Conservation (phyloP, 2,329 filamentous ascomycete genomes). For the Zelopaecilomyces penicillatus region DNA sequence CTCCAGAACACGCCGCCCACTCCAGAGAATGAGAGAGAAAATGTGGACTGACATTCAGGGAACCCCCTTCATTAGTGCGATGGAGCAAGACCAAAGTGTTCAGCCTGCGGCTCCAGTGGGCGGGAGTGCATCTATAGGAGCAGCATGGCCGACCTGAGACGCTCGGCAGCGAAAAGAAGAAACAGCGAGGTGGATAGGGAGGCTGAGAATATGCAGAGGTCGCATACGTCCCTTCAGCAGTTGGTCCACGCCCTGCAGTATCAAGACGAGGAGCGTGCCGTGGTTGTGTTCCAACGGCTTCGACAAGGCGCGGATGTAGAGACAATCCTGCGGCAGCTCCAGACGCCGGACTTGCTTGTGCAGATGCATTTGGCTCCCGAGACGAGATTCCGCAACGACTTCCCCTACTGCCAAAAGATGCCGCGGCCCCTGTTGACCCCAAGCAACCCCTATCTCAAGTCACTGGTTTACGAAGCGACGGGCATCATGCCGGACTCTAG, state of each 20-base stretch:
- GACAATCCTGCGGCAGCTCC: slow-evolving; percentile 22
- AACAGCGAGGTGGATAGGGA: background rate
- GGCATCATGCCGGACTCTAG: background rate
- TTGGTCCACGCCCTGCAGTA: no score
- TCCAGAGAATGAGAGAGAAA: no score
- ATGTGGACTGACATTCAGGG: no score
- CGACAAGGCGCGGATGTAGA: background rate
- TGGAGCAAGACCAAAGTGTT: no score
- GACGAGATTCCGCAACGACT: slow-evolving; percentile 24
- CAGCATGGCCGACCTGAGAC: background rate
- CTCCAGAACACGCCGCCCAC: no score
- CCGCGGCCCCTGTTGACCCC: slow-evolving; percentile 15
- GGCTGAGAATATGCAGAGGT: background rate
- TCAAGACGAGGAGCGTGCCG: background rate
- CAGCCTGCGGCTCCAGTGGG: no score
- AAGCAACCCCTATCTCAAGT: slow-evolving; percentile 14
- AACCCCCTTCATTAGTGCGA: no score
- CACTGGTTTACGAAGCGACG: slow-evolving; percentile 12
- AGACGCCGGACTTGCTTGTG: slow-evolving; percentile 24
- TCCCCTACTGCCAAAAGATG: slow-evolving; percentile 18
- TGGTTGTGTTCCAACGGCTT: background rate
- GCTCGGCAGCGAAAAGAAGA: background rate
- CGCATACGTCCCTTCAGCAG: background rate
- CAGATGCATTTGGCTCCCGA: slow-evolving; percentile 25
- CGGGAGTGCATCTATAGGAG: background rate